Base-by-base conservation (phyloP, 2,329 filamentous ascomycete species). In the Alternaria viburni region DNA sequence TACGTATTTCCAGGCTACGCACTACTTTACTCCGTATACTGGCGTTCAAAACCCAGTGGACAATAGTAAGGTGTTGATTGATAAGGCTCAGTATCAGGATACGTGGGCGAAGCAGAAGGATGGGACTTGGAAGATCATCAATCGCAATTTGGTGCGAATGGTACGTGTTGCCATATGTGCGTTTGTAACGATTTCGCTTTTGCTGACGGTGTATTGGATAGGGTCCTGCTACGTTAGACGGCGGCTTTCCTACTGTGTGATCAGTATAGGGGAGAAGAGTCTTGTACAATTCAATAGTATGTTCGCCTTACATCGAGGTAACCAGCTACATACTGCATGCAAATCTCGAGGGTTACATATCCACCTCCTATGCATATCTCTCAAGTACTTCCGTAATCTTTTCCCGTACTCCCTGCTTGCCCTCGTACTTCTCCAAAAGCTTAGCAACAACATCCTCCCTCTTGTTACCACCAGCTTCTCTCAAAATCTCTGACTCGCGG, bases 371-470 rank as follows among this genome's bases (percentile, higher is more conserved):
- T 52, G 1, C 49, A 44, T 63, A 66, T 32, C 77, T 68, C 50
- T 83, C 81, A 41, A 92, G 79, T 45, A 96, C 87, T 69, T 89
- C 84, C 19, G 86, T 82, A 32, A 91, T 80, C 62, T 94, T 86
- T 78, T 91, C 84, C 64, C 85, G 81, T 7, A 83, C 77, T 41
- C 83, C 83, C 67, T 83, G 79, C 76, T 84, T 83, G 12, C 83
- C 82, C 11, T 81, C 77, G 32, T 75, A 81, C 61, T 71, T 72
- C 54, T 78, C 74, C 30, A 84, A 51, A 62, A 85, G 79, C 32
- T 74, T 71, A 32, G 77, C 69, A 15, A 84, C 70, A 19, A 83
- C 76, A 59, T 82, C 74, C 12, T 82, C 77, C 6, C 60, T 63
- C 44, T 69, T 73, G 61, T 74, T 74, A 30, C 72, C 62, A 68